Conservation (phyloP, 495 filamentous ascomycete species). For the Clavariopsis aquatica region DNA sequence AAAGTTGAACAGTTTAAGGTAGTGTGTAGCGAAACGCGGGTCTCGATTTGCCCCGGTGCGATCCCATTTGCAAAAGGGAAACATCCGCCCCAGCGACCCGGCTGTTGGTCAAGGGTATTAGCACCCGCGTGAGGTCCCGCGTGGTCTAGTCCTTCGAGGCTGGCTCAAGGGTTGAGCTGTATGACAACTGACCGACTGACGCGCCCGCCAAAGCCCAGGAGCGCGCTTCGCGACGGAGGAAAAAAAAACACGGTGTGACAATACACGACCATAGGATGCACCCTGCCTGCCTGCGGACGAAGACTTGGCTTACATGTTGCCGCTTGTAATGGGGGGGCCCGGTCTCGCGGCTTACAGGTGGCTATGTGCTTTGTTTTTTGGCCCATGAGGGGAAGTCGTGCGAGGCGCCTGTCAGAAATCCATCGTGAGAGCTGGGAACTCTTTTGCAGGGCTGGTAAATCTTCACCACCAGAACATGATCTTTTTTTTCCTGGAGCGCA, state of each 20-base stretch:
- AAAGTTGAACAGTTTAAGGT: background rate
- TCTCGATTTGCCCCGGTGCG: background rate
- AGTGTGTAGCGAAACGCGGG: background rate
- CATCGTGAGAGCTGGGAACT: background rate
- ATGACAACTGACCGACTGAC: background rate
- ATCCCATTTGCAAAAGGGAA: background rate
- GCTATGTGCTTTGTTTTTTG: background rate
- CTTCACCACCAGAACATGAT: background rate
- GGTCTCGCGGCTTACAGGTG: background rate
- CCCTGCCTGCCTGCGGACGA: background rate
- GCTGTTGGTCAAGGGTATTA: background rate
- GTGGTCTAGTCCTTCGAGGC: background rate
- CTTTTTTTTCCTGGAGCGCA: background rate
- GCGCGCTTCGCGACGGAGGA: background rate
- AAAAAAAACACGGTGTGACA: background rate
- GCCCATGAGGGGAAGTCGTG: background rate
- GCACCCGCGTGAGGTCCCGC: background rate
- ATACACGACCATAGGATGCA: background rate
- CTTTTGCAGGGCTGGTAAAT: background rate
- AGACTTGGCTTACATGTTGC: background rate
- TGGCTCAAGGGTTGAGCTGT: background rate
- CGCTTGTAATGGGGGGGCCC: background rate
- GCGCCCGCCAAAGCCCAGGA: background rate
- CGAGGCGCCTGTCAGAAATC: constrained; percentile 8
- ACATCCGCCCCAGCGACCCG: background rate